phyloP scores from a whole-genome alignment of 495 filamentous ascomycete genomes.

The Penicillium salamii region DNA sequence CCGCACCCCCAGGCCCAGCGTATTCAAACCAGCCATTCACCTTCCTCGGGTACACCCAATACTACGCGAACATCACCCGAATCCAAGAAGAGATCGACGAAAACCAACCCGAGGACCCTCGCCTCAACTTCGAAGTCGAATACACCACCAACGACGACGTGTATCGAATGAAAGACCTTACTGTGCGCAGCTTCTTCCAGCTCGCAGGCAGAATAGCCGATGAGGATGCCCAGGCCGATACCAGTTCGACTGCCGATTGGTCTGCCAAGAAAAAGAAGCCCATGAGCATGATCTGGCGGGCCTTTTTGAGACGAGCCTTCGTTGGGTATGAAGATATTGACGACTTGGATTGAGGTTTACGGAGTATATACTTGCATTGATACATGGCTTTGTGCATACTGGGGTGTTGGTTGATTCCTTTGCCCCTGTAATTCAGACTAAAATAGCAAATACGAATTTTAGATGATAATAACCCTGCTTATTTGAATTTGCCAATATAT shows the following conservation, averaged over 20 bases:
- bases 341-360: conserved; percentile 47
- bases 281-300: conserved; percentile 59
- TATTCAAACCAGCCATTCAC: conserved; percentile 85
- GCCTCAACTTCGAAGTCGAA: conserved; percentile 77
- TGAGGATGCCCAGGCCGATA: conserved; percentile 28
- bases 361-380: too few species aligned
- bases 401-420: too few species aligned
- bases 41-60: conserved; percentile 77
- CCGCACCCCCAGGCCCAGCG: conserved; percentile 78
- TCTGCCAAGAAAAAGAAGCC: conserved; percentile 45
- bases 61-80: conserved; percentile 86
- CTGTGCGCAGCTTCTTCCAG: conserved; percentile 74
- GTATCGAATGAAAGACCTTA: conserved; percentile 78
- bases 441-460: too few species aligned
- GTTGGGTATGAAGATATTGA: conserved; percentile 64
- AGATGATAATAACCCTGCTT: too few species aligned
- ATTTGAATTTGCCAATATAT: too few species aligned
- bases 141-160: conserved; percentile 77
- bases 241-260: conserved; percentile 13
- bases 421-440: too few species aligned
- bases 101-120: conserved; percentile 42
- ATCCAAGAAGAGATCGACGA: conserved; percentile 66
- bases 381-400: too few species aligned
- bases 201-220: conserved; percentile 77
- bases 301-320: conserved; percentile 78